Evolutionary conservation across 768 basidiomycete genomes (phyloP), one percentile per base, ranked within the genome.

Genomic region (Lactarius hengduanensis): DNA sequence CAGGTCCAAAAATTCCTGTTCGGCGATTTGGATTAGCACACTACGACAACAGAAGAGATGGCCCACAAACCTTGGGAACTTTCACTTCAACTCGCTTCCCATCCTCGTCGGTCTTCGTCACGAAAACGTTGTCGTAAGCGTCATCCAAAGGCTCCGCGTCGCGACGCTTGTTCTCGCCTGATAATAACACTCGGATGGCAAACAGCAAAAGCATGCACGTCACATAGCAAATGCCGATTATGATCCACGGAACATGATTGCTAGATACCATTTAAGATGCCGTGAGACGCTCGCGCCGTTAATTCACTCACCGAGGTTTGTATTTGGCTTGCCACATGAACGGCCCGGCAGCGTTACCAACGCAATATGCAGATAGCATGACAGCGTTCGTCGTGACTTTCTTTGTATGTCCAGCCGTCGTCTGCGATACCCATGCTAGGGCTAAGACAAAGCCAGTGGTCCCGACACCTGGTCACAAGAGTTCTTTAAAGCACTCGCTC

Each of bases 261-360:
- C 89, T 88, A 28, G n/a, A 54, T 22, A 56, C 32, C 55, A 4
- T 20, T 50, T 59, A 16, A 47, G 47, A 15, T 28, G 6, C 10
- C 8, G 40, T 36, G 41, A 61, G 11, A 45, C 32, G 32, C 9
- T 13, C 9, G 6, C 8, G 34, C 18, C 3, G 32, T 64, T 11
- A 45, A 38, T 10, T 13, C 26, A 59, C 76, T 26, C 63, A 87
- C 87, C 88, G 81, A 6, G 89, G 90, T 66, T 81, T 82, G 72
- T 88, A 91, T 73, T 83, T 78, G 0, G 78, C 78, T 72, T 86
- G 83, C 90, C 90, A 92, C 87, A 92, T 89, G 71, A 90, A 88
- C 0, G 90, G 89, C n/a, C 84, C 85, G 0, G 83, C 83, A 2
- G 88, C 78, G 64, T 92, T 91, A 34, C 85, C 84, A 26, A 86